A percentile compares a stretch with the other conserved stretches of the same genome.
Conservation (phyloP, 352 stramenopile genomes). For the Plasmopara muralis region DNA sequence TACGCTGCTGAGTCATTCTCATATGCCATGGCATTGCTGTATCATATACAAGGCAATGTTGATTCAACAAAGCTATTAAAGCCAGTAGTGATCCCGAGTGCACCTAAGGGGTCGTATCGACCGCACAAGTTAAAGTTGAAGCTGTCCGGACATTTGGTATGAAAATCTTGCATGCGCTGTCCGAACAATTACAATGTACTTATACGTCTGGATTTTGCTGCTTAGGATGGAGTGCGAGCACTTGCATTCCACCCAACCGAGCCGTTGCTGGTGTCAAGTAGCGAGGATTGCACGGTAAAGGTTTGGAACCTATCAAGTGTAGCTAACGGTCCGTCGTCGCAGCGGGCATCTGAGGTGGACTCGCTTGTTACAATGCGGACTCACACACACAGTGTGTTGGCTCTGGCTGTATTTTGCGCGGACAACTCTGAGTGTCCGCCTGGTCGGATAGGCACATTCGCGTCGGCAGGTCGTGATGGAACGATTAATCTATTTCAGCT, state of each 20-base stretch:
- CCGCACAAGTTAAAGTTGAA: slow-evolving; percentile 84
- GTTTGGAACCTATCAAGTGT: slow-evolving; percentile 74
- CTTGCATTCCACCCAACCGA: slow-evolving; percentile 79
- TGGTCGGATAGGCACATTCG: slow-evolving; percentile 53
- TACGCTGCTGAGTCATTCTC: neutral
- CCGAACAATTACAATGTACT: neutral
- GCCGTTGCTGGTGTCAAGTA: slow-evolving; percentile 72
- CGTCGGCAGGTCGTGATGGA: slow-evolving; percentile 70
- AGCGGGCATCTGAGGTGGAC: slow-evolving; percentile 70
- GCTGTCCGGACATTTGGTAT: slow-evolving; percentile 76
- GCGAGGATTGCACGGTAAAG: slow-evolving; percentile 80
- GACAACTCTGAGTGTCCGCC: slow-evolving; percentile 61
- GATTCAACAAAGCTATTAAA: slow-evolving; percentile 40
- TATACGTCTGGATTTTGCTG: neutral
- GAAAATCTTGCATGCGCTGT: slow-evolving; percentile 3
- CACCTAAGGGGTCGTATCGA: slow-evolving; percentile 56
- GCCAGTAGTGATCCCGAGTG: slow-evolving; percentile 36
- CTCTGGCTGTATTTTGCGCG: slow-evolving; percentile 60
- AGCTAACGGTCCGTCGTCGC: slow-evolving; percentile 51
- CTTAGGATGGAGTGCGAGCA: slow-evolving; percentile 67
- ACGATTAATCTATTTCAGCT: slow-evolving; percentile 63
- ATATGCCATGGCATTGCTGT: neutral
- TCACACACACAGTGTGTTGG: slow-evolving; percentile 69
- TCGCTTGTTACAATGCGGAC: slow-evolving; percentile 67
- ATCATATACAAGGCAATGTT: slow-evolving; percentile 12